Evolutionary conservation across 2,329 filamentous ascomycete species (phyloP), one percentile per base, ranked within the genome.

Genomic region (Aspergillus sclerotialis): DNA sequence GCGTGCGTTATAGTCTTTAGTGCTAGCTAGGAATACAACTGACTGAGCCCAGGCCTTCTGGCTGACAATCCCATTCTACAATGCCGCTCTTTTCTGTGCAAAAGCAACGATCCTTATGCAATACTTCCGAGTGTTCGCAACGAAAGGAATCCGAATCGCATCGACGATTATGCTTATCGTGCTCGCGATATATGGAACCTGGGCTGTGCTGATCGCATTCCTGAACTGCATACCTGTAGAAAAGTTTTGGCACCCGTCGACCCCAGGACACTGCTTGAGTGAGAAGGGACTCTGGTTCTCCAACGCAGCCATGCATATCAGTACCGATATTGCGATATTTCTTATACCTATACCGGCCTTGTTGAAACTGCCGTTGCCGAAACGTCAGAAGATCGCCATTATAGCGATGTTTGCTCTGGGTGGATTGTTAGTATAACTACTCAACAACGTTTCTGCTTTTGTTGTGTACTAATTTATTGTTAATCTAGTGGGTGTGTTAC

Each of bases 81-180:
- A 60, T 12, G 50, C 53, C 18, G 47, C 55, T n/a, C 44, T 64
- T 1, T 44, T 60, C 32, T 56, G 58, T 38, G 66, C 65, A 26
- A 70, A 70, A 52, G 57, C 60, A 15, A 69, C 66, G 1, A 68
- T 72, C 33, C 48, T 72, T n/a, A 51, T 68, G 35, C 67, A 70
- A 43, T 70, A 71, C 43, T 60, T 67, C 14, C 65, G 65, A 24
- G 58, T 72, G 30, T 69, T 71, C 45, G 54, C 49, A 21, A 55
- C 52, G 3, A 53, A 41, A 5, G 42, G 40, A 21, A 60, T 59
- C 44, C 56, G 63, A 4, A 35, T 56, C 13, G 40, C 56, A 16
- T 65, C 59, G 40, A 65, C 54, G 47, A 29, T 48, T 8, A 55
- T 69, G 44, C 52, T 69, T 15, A 36, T 44, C 0, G 29, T 58